Evolutionary conservation across 805 yeast species (phyloP), one percentile per base, ranked within the genome.

Genomic region (Lipomyces sp.): DNA sequence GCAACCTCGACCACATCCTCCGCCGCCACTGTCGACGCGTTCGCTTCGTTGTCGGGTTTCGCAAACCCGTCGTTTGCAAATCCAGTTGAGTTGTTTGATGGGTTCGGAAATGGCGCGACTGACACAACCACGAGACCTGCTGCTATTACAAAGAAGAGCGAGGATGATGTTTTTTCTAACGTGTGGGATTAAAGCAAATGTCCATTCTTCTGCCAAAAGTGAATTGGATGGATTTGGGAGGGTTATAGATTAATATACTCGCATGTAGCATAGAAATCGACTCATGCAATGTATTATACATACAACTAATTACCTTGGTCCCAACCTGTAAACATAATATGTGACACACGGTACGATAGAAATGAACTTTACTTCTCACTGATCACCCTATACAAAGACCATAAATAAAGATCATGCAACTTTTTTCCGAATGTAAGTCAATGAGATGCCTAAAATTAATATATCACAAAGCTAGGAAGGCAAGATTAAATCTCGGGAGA

Each of bases 151-250:
- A n/a, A 60, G 70, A 63, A 62, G 42, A 64, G 65, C 30, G 79
- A 74, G 8, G 81, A 78, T 54, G 80, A 77, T 53, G 62, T 77
- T 11, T 77, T 77, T 67, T 74, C 74, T 18, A 79, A 78, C 63
- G 80, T 78, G 29, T 79, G 81, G 81, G 74, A 69, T 58, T 78
- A 69, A 64, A 15, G 30, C 4, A 37, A 37, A 35, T 35, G 39
- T n/a, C n/a, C 6, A n/a, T 42, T 42, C 48, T 42, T 42, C n/a
- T n/a, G 48, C 15, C 48, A 24, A 24, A 24, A 24, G 24, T 24
- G 24, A 24, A 24, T 24, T 24, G 24, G 24, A 24, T 24, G 24
- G 24, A 24, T 24, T 24, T 24, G 48, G 48, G 24, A 15, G 18
- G 48, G 24, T 42, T 42, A 15, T n/a, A 24, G 18, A 15, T n/a